A percentile compares a stretch with the other conserved stretches of the same genome.
phyloP scores from a whole-genome alignment of 2,329 filamentous ascomycete species.

The Clonostachys rhizophaga region DNA sequence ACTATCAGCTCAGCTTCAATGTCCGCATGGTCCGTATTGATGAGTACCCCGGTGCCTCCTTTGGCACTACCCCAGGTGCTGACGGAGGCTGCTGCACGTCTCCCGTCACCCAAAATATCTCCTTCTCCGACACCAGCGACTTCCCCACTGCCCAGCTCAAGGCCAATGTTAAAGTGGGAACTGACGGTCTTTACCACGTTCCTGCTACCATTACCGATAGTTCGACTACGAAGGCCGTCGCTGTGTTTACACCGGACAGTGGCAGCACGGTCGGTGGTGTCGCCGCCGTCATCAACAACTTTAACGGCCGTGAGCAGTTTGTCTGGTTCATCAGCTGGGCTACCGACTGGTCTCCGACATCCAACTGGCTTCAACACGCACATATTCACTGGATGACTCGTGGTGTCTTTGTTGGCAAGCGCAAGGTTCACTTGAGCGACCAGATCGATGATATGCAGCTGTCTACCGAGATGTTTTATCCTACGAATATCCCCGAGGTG shows the following conservation, averaged over 20 bases:
- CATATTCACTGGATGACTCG: conserved; percentile 60
- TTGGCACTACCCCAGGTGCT: conserved; percentile 29
- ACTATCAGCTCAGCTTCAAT: conserved; percentile 53
- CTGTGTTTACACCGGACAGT: conserved; percentile 42
- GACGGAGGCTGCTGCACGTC: conserved; percentile 36
- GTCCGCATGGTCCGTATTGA: conserved; percentile 58
- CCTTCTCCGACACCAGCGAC: conserved; percentile 43
- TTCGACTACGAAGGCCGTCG: conserved; percentile 46
- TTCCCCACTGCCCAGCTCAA: conserved; percentile 53
- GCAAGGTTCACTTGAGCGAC: conserved; percentile 47
- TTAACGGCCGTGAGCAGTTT: conserved; percentile 54
- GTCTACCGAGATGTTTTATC: conserved; percentile 41
- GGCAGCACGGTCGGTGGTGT: conserved; percentile 29
- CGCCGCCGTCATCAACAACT: conserved; percentile 56
- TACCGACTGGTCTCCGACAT: conserved; percentile 37
- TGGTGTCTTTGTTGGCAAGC: conserved; percentile 50
- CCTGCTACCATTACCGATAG: conserved; percentile 49
- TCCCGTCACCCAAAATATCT: conserved; percentile 44
- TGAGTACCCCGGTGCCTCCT: conserved; percentile 46
- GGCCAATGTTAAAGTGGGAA: conserved; percentile 39
- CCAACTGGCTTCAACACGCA: conserved; percentile 55
- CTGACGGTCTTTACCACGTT: conserved; percentile 51
- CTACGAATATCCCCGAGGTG: conserved; percentile 38
- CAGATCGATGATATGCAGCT: conserved; percentile 62
- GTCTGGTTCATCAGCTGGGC: conserved; percentile 52